A percentile compares a stretch with the other conserved stretches of the same genome.
These are phyloP conservation scores for Tricholomella constricta DNA, from an alignment of 768 basidiomycete species.

Conservation along the genomic window DNA sequence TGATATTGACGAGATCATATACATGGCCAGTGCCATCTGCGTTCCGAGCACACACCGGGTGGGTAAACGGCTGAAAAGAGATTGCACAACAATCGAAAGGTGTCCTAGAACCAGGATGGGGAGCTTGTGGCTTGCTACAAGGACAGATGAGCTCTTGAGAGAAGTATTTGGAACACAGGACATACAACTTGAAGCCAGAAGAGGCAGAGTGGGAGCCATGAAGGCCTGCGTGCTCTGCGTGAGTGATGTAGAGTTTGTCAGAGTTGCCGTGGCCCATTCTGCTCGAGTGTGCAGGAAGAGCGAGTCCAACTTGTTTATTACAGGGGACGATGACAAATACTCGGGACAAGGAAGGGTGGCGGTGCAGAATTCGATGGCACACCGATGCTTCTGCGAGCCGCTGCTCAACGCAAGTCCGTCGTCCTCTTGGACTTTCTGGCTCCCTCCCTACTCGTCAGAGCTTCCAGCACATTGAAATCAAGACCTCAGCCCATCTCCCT, in stretches of 20 bases:
- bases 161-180: conserved; percentile 5
- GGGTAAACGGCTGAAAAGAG: conserved; percentile 85
- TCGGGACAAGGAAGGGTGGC: conserved; percentile 5
- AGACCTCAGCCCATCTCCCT: conserved; percentile 4
- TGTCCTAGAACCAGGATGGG: conserved; percentile 63
- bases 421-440: conserved; percentile 46
- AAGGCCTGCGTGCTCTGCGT: conserved; percentile 81
- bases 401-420: conserved; percentile 25
- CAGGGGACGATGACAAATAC: background rate
- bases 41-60: conserved; percentile 88
- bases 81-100: conserved; percentile 93
- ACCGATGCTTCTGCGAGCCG: conserved; percentile 12
- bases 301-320: background rate
- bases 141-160: conserved; percentile 11
- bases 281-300: background rate
- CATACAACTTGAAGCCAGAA: conserved; percentile 67
- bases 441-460: conserved; percentile 33
- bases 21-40: conserved; percentile 77
- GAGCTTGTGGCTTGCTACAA: conserved; percentile 65
- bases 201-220: conserved; percentile 84
- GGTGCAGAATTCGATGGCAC: conserved; percentile 1
- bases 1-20: conserved; percentile 89
- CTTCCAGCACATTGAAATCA: conserved; percentile 4
- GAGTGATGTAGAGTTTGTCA: conserved; percentile 86
- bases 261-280: conserved; percentile 86